Base-by-base conservation (phyloP, 2,329 filamentous ascomycete genomes). In the Penicillium sp. region DNA sequence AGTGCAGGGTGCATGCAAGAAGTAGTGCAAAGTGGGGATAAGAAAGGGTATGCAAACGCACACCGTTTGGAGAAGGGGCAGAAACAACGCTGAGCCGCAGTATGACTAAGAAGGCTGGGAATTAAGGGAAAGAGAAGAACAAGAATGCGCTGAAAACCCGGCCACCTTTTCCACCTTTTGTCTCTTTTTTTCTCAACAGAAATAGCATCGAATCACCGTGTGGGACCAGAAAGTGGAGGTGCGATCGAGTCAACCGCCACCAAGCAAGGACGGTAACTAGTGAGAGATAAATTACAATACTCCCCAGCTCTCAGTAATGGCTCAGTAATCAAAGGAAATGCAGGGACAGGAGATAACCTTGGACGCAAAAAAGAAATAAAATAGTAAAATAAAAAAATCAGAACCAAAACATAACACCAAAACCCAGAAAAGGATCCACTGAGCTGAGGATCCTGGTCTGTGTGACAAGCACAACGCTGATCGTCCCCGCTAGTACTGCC, bases 61-160 rank as follows among this genome's bases (percentile, higher is more conserved):
- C 62, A 60, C 61, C 62, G 61, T 60, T 63, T 57, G 58, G 56
- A 33, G 31, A 52, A 56, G 59, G 58, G 44, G 46, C 46, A 31
- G 52, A 54, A 53, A 60, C 57, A 58, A 62, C 39, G 56, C 65
- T 59, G 69, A 66, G 65, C 65, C 65, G 65, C 65, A 66, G 64
- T 57, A 55, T 61, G 63, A 46, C 43, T 26, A 46, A 53, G 26
- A 44, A 37, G 52, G 55, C 53, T 53, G 52, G 56, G 56, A 31
- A 31, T 29, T 39, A 56, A 56, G 54, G 52, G 53, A 49, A 44
- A 61, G 54, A 59, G 49, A 51, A 61, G 54, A 59, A 50, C 52
- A 57, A 52, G 53, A 61, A 57, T 59, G 55, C 49, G 51, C 50
- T 55, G 59, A 56, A 62, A 52, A 57, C 54, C 52, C 60, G 56